Conservation (phyloP, 1,139 yeast species). For the Kodamaea derodonti region DNA sequence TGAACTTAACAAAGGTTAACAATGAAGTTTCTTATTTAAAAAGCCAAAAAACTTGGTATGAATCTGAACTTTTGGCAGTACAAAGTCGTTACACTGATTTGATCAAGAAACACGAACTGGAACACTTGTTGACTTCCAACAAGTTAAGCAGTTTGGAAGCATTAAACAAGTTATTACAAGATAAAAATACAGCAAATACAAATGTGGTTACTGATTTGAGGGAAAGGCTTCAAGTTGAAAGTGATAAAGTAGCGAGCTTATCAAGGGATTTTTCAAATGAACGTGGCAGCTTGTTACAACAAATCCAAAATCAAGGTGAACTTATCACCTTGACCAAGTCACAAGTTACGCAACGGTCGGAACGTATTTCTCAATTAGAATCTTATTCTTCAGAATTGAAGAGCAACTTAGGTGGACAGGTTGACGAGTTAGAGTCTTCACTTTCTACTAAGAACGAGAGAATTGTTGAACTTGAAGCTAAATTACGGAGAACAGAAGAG, state of each 20-base stretch:
- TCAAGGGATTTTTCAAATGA: conserved; percentile 3
- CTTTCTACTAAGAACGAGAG: conserved; percentile 32
- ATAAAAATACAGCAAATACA: conserved; percentile 13
- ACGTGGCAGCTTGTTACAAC: conserved; percentile 49
- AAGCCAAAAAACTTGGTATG: conserved; percentile 47
- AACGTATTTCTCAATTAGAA: conserved; percentile 49
- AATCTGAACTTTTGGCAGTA: conserved; percentile 38
- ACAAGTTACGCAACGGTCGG: conserved; percentile 43
- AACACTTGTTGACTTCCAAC: conserved; percentile 27
- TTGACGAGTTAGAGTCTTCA: conserved; percentile 20
- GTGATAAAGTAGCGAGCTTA: conserved; percentile 20
- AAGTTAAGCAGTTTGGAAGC: conserved; percentile 26
- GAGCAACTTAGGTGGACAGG: conserved; percentile 29
- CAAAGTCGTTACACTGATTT: conserved; percentile 38
- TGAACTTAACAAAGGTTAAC: conserved; percentile 37
- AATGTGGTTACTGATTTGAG: conserved; percentile 27
- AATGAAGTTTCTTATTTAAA: conserved; percentile 34
- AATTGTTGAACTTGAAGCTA: conserved; percentile 31
- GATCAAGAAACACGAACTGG: conserved; percentile 38
- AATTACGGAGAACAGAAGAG: conserved; percentile 37
- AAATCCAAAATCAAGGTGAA: conserved; percentile 62
- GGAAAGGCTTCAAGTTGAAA: conserved; percentile 42
- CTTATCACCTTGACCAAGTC: conserved; percentile 55
- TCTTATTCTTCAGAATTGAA: conserved; percentile 39
- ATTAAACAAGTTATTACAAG: conserved; percentile 13